Evolutionary conservation across 2,329 filamentous ascomycete genomes (phyloP), one percentile per base, ranked within the genome.

Genomic region (Neocucurbitaria cava): DNA sequence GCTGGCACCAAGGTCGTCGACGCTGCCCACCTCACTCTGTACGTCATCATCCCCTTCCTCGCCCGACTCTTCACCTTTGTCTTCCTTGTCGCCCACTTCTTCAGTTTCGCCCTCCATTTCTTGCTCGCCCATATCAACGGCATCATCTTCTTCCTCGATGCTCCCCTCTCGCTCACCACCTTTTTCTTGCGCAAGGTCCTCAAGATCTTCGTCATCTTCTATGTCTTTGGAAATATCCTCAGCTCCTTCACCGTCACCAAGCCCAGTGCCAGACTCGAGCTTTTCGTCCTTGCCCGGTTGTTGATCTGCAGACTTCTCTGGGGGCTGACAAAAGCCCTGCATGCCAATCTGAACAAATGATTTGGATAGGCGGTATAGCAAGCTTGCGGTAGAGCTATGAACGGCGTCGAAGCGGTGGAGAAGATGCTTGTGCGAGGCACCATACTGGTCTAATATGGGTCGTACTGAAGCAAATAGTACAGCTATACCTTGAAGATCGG

Each of bases 221-320:
- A 99, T 89, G 69, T 99, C 95, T 73, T 99, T 98, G 77, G 93
- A 98, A 61, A 99, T 98, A 75, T 99, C 94, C 72, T 99, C 93
- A 4, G 90, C 93, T 17, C 94, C 96, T 75, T 97, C 91, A 10
- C 95, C 96, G 41, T 97, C 95, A 18, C 95, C 96, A 21, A 99
- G 86, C 30, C 95, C 96, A 10, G 93, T 98, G 15, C 96, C 96
- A 33, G 87, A 87, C 76, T 99, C 94, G 26, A 97, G 81, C 65
- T 96, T 90, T 11, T 93, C 91, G 21, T 86, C 84, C 54, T 90
- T 85, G 18, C 85, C 86, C 46, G 87, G 83, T 52, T 88, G 86
- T 44, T 88, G 86, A 36, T 91, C 73, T 15, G 61, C 60, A 2
- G 87, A 87, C 65, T 92, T 89, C 66, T 98, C 93, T 20, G 89